These are phyloP conservation scores for Cryptococcus sp. DNA, from an alignment of 1,284 basidiomycete species.

Conservation along the genomic window DNA sequence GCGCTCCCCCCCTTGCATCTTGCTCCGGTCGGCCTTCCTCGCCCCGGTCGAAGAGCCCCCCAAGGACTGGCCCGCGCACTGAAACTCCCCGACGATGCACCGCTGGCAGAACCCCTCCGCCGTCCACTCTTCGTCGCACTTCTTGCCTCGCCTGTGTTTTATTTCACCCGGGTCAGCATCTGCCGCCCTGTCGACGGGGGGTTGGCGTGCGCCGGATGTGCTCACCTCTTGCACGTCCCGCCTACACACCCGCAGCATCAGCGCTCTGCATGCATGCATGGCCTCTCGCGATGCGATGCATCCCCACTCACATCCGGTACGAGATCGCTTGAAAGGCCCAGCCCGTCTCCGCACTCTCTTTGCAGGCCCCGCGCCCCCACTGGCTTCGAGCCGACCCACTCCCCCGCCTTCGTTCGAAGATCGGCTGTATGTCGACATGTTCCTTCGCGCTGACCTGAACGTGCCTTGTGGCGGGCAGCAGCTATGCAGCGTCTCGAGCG, in stretches of 20 bases:
- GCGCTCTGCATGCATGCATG: background rate
- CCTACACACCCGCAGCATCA: conserved; percentile 8
- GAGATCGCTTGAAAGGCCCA: conserved; percentile 26
- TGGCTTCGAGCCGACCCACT: too few species aligned
- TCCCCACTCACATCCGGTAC: conserved; percentile 24
- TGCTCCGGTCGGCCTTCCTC: too few species aligned
- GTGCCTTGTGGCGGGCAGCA: too few species aligned
- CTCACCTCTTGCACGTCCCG: conserved; percentile 27
- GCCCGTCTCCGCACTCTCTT: conserved; percentile 13
- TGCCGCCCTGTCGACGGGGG: background rate
- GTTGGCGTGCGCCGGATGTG: background rate
- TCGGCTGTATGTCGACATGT: too few species aligned
- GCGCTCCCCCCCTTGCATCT: too few species aligned
- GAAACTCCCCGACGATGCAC: conserved; percentile 23
- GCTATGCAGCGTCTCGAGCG: too few species aligned
- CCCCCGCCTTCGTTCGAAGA: too few species aligned
- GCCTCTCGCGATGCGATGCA: too few species aligned
- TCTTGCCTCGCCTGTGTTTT: conserved; percentile 22
- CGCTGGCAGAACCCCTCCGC: conserved; percentile 25
- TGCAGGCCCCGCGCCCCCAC: background rate
- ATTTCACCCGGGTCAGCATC: conserved; percentile 1
- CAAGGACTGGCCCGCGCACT: conserved; percentile 14
- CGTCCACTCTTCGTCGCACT: conserved; percentile 32
- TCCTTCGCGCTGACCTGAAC: too few species aligned
- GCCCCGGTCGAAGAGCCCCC: too few species aligned